A percentile compares a stretch with the other conserved stretches of the same genome.
Evolutionary conservation across 352 stramenopile genomes (phyloP).

Genomic region (Pythium aristosporum): DNA sequence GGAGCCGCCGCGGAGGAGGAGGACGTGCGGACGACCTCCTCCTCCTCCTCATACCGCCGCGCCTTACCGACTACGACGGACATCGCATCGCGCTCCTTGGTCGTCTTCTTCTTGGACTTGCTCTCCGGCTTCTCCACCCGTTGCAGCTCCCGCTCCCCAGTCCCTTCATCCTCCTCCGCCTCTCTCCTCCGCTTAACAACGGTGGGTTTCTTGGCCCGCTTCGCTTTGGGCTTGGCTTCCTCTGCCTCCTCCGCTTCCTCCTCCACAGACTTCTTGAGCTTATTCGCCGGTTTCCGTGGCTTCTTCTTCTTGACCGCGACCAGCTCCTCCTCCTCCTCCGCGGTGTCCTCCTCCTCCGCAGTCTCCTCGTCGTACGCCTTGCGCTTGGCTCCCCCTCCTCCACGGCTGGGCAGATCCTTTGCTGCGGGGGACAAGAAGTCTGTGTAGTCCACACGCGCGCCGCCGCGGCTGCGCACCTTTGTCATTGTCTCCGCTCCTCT

Average conservation of each 20-base stretch:
- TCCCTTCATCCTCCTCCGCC: constrained; percentile 2
- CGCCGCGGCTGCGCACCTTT: constrained; percentile 32
- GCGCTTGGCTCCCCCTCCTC: constrained; percentile 16
- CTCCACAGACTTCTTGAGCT: constrained; percentile 9
- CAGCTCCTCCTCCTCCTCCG: constrained; percentile 21
- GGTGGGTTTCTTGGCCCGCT: constrained; percentile 10
- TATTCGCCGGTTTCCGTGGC: constrained; percentile 21
- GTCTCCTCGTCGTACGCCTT: constrained; percentile 13
- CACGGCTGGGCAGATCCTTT: constrained; percentile 24
- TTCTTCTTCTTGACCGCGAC: constrained; percentile 20
- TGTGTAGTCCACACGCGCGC: constrained; percentile 41
- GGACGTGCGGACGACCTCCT: constrained; percentile 11
- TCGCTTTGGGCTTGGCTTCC: constrained; percentile 14
- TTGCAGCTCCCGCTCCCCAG: not conserved
- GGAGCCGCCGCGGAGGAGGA: not conserved
- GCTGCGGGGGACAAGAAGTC: constrained; percentile 32
- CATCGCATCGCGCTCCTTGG: not conserved
- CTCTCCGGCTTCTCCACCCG: not conserved
- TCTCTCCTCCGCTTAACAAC: constrained; percentile 5
- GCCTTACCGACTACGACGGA: constrained; percentile 8
- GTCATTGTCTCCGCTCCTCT: constrained; percentile 24
- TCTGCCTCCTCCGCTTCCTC: constrained; percentile 15
- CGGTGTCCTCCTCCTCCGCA: constrained; percentile 1
- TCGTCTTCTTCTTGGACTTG: constrained; percentile 14
- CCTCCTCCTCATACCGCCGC: constrained; percentile 16